Base-by-base conservation (phyloP, 1,284 basidiomycete genomes). In the Ganoderma resinaceum region DNA sequence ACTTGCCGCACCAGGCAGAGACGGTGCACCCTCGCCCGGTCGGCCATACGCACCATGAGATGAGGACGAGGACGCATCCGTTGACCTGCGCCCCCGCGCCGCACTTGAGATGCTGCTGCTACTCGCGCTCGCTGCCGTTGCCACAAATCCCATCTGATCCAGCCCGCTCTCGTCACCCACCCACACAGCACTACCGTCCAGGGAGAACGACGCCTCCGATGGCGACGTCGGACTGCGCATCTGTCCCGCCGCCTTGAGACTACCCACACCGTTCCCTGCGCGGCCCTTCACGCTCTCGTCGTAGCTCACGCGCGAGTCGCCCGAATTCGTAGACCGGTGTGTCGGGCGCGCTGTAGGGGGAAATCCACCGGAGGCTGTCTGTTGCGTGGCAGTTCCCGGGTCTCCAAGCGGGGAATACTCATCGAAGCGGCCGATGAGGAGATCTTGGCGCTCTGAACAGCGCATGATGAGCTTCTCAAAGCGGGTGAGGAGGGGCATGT, bases 381-480 rank as follows among this genome's bases (percentile, higher is more conserved):
- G 72, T 53, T 70, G 75, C 46, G 70, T 72, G 23, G 74, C 66
- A 7, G 74, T 73, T 0, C 71, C 75, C 0, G 75, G 71, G 57
- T 75, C 75, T 37, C 65, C 60, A 18, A 64, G 40, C 3, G 43
- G 46, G 1, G 61, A 63, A 29, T 60, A 75, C 66, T 84, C 81
- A 20, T 83, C 74, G 76, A 90, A 94, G 78, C 93, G 95, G 76
- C 98, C 96, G 57, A 91, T 85, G 78, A 99, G 97, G 57, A 98
- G 85, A 78, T 99, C 96, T 78, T 95, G 95, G 42, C 95, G 87
- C 71, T 99, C 97, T 14, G 93, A 94, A 2, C 90, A 88, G 29
- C 97, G 92, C 84, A 99, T 91, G 67, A 99, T 87, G 63, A 97
- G 83, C 75, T 95, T 95, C 81, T 99, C 97, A 67, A 88, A 84